phyloP scores from a whole-genome alignment of 805 yeast species.

The Metschnikowia lunata region DNA sequence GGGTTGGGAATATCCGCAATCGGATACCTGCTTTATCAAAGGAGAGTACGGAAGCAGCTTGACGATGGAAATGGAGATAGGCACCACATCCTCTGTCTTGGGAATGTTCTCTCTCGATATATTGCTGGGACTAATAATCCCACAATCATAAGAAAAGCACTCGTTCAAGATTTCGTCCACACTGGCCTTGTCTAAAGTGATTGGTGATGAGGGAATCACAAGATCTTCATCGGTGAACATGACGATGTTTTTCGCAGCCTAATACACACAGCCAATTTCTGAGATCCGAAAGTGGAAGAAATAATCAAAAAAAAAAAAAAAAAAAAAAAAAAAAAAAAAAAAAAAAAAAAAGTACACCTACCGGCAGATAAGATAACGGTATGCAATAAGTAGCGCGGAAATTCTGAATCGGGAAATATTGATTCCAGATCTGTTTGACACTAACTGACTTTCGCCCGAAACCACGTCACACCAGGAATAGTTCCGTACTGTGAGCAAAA shows the following conservation, averaged over 20 bases:
- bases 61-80: constrained; percentile 1
- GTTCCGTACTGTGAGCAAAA: too few relatives aligned
- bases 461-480: too few relatives aligned
- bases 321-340: background rate
- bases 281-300: background rate
- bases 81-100: constrained; percentile 1
- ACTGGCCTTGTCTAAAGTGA: background rate
- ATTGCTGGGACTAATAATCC: constrained; percentile 1
- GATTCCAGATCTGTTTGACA: too few relatives aligned
- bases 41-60: constrained; percentile 2
- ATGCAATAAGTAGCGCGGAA: too few relatives aligned
- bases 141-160: background rate
- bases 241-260: constrained; percentile 2
- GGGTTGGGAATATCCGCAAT: constrained; percentile 1
- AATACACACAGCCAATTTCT: background rate
- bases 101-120: constrained; percentile 1
- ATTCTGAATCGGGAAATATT: too few relatives aligned
- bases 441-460: too few relatives aligned
- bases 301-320: background rate
- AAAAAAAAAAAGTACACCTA: background rate
- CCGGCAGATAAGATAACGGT: too few relatives aligned
- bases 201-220: constrained; percentile 5
- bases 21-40: constrained; percentile 5
- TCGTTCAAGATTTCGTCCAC: constrained; percentile 3
- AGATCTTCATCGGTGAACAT: background rate